These are phyloP conservation scores for Linnemannia elongata DNA, from an alignment of 192 early-diverging fungal genomes.

Conservation along the genomic window DNA sequence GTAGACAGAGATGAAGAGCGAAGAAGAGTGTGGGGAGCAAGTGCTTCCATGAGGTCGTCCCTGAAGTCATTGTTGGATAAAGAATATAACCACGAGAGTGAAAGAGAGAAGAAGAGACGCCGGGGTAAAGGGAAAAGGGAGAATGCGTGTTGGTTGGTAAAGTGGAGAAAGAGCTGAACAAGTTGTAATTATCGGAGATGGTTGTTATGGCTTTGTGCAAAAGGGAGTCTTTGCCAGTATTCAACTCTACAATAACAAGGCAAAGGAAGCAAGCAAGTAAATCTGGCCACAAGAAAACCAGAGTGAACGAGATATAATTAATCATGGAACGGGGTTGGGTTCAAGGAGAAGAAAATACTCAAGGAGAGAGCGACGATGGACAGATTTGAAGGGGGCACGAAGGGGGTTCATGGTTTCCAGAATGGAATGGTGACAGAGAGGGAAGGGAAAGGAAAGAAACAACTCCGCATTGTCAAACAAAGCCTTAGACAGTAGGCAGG, in stretches of 20 bases:
- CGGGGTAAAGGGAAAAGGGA: neutral
- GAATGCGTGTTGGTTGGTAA: neutral
- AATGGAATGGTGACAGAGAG: neutral
- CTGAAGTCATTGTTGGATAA: neutral
- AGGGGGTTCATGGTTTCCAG: conserved; percentile 6
- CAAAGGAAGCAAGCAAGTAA: neutral
- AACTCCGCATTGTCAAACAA: neutral
- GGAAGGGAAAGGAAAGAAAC: neutral
- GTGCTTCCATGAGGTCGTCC: neutral
- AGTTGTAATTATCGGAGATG: too few species aligned
- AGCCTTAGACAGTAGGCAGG: neutral
- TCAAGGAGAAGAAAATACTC: neutral
- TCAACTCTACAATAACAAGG: too few species aligned
- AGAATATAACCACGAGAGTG: neutral
- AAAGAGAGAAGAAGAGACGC: neutral
- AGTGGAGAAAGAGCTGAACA: neutral
- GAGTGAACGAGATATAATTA: neutral
- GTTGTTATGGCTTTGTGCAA: too few species aligned
- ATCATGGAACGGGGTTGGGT: neutral
- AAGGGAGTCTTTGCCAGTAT: too few species aligned
- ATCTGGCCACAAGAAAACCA: neutral
- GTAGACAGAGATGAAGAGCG: neutral
- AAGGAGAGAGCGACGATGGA: neutral
- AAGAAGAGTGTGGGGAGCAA: neutral
- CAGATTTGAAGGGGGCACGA: neutral